Percentiles rank a stretch among this genome's conserved stretches.
Conservation (phyloP, 306 rosid species). For the Vicia villosa region DNA sequence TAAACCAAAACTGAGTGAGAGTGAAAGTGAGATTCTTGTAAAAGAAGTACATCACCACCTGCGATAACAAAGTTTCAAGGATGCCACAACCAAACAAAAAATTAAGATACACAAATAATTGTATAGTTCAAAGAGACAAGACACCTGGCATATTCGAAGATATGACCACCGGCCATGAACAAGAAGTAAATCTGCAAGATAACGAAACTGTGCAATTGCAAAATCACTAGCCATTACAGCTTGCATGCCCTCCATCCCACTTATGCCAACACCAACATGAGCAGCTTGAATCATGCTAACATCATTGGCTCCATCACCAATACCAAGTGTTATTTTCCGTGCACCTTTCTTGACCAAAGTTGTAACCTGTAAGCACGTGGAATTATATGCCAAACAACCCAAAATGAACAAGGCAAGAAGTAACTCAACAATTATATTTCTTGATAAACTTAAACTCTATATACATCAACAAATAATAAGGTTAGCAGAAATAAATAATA, state of each 20-base stretch:
- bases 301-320: constrained; percentile 99
- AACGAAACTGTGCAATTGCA: constrained; percentile 95
- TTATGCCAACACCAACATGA: constrained; percentile 95
- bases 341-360: constrained; percentile 94
- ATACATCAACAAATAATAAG: background rate
- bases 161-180: constrained; percentile 99
- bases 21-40: constrained; percentile 97
- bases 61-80: constrained; percentile 41
- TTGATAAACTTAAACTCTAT: constrained; percentile 6
- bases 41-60: constrained; percentile 90
- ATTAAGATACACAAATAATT: constrained; percentile 6
- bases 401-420: constrained; percentile 25
- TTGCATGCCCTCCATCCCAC: constrained; percentile 98
- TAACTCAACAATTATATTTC: constrained; percentile 23
- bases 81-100: constrained; percentile 21
- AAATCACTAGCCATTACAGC: constrained; percentile 99
- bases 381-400: constrained; percentile 8
- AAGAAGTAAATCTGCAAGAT: constrained; percentile 87
- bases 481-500: constrained; percentile 15
- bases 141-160: constrained; percentile 93
- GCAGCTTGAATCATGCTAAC: constrained; percentile 99
- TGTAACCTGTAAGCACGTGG: constrained; percentile 65
- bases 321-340: constrained; percentile 76
- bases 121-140: constrained; percentile 20
- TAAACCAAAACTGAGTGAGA: constrained; percentile 97